These are phyloP conservation scores for Zygotorulaspora florentina DNA, from an alignment of 805 yeast genomes.

Conservation along the genomic window DNA sequence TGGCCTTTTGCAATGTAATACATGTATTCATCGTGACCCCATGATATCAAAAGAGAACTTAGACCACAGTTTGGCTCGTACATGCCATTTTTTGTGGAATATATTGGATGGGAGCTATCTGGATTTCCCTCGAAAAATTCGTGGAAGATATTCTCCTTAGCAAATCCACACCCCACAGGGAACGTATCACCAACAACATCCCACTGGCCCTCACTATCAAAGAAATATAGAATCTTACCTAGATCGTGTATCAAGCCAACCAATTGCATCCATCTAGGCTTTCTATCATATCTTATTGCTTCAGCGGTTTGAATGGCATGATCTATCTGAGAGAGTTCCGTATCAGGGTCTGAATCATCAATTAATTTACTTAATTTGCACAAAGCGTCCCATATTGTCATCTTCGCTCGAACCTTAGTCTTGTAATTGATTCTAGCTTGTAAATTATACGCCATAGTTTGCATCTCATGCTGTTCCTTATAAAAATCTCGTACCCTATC, in stretches of 20 bases:
- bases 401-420: constrained; percentile 58
- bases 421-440: constrained; percentile 70
- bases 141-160: constrained; percentile 54
- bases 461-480: constrained; percentile 62
- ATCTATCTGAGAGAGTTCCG: constrained; percentile 68
- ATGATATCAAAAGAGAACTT: constrained; percentile 64
- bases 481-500: constrained; percentile 64
- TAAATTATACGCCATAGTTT: constrained; percentile 67
- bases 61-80: constrained; percentile 62
- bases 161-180: constrained; percentile 68
- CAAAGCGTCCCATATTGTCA: constrained; percentile 71
- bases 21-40: constrained; percentile 82
- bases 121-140: constrained; percentile 59
- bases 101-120: constrained; percentile 58
- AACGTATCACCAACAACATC: constrained; percentile 78
- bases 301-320: constrained; percentile 76
- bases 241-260: constrained; percentile 70
- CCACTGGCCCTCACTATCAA: constrained; percentile 73
- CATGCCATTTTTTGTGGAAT: constrained; percentile 62
- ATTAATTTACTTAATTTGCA: constrained; percentile 55
- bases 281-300: constrained; percentile 61
- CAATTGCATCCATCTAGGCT: constrained; percentile 72
- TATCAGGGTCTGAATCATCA: constrained; percentile 74
- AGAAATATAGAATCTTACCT: constrained; percentile 65
- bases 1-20: constrained; percentile 64